Percentiles rank a stretch among this genome's conserved stretches.
Conservation (phyloP, 2,329 filamentous ascomycete species). For the Alternaria rosae region DNA sequence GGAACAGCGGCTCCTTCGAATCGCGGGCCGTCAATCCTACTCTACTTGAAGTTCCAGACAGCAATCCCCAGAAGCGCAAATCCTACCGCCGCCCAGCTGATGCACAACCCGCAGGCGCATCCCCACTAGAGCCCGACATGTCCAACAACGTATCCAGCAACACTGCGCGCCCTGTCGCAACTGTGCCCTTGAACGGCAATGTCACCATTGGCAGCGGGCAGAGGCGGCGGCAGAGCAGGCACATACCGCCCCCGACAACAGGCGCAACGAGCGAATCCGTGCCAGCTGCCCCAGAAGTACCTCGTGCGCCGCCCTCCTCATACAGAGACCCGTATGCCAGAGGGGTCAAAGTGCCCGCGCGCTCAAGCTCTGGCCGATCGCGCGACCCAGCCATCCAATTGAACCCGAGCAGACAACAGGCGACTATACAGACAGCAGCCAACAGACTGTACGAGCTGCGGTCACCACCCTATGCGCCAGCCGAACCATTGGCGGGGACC, state of each 20-base stretch:
- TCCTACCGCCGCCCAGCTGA: conserved; percentile 45
- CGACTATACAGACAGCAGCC: conserved; percentile 43
- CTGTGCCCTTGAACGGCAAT: conserved; percentile 29
- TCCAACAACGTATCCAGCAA: conserved; percentile 36
- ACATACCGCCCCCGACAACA: conserved; percentile 35
- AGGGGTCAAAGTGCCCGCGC: conserved; percentile 31
- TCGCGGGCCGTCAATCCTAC: conserved; percentile 30
- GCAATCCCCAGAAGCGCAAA: conserved; percentile 42
- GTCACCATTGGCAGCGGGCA: conserved; percentile 38
- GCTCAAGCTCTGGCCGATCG: conserved; percentile 36
- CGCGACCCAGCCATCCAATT: conserved; percentile 45
- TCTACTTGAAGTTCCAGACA: conserved; percentile 35
- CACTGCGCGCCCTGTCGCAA: conserved; percentile 35
- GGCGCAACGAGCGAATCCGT: conserved; percentile 33
- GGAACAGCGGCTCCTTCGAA: conserved; percentile 34
- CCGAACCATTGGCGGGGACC: conserved; percentile 38
- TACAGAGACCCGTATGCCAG: conserved; percentile 49
- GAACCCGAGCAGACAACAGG: conserved; percentile 46
- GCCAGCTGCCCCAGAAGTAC: conserved; percentile 66
- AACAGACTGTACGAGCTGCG: conserved; percentile 43
- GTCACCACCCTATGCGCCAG: conserved; percentile 39
- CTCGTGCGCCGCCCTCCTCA: conserved; percentile 59
- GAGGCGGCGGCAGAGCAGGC: conserved; percentile 42
- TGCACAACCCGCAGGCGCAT: conserved; percentile 30
- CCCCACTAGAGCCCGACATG: conserved; percentile 23